Percentiles rank a stretch among this genome's conserved stretches.
These are phyloP conservation scores for Fusarium pseudonygamai DNA, from an alignment of 2,329 filamentous ascomycete genomes.

Conservation along the genomic window DNA sequence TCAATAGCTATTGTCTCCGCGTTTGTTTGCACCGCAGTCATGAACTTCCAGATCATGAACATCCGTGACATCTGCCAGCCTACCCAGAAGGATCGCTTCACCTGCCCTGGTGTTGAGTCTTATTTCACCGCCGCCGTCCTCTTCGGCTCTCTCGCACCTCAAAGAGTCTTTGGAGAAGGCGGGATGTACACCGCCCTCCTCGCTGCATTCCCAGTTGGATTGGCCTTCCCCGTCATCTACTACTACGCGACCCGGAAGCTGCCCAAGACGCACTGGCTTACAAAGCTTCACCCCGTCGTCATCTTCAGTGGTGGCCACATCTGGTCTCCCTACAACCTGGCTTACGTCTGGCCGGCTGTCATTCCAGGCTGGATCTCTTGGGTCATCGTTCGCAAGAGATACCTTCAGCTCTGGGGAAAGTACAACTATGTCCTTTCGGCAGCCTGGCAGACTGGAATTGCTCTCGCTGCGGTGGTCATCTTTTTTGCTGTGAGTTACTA, in stretches of 20 bases:
- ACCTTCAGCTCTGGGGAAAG: slow-evolving; percentile 60
- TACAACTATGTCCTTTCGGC: slow-evolving; percentile 60
- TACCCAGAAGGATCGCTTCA: slow-evolving; percentile 49
- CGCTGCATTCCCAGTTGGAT: slow-evolving; percentile 53
- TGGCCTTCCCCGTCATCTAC: slow-evolving; percentile 49
- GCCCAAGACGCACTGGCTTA: slow-evolving; percentile 47
- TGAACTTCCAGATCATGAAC: slow-evolving; percentile 50
- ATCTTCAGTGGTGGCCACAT: slow-evolving; percentile 52
- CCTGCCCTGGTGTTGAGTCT: slow-evolving; percentile 51
- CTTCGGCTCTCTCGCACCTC: slow-evolving; percentile 53
- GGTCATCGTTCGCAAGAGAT: slow-evolving; percentile 56
- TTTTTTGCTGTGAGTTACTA: slow-evolving; percentile 59
- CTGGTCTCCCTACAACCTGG: slow-evolving; percentile 58
- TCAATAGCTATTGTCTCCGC: slow-evolving; percentile 45
- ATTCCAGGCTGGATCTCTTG: slow-evolving; percentile 59
- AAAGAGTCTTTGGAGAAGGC: slow-evolving; percentile 48
- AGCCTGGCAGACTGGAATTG: slow-evolving; percentile 56
- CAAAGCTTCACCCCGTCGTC: slow-evolving; percentile 57
- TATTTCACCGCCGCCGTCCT: slow-evolving; percentile 54
- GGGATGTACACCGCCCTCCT: slow-evolving; percentile 50
- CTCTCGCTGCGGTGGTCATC: slow-evolving; percentile 58
- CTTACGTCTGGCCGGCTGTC: slow-evolving; percentile 58
- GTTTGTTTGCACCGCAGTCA: slow-evolving; percentile 48
- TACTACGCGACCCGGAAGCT: slow-evolving; percentile 49
- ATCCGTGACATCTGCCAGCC: slow-evolving; percentile 51